Evolutionary conservation across 2,329 filamentous ascomycete genomes (phyloP), one percentile per base, ranked within the genome.

Genomic region (Corynespora cassiicola): DNA sequence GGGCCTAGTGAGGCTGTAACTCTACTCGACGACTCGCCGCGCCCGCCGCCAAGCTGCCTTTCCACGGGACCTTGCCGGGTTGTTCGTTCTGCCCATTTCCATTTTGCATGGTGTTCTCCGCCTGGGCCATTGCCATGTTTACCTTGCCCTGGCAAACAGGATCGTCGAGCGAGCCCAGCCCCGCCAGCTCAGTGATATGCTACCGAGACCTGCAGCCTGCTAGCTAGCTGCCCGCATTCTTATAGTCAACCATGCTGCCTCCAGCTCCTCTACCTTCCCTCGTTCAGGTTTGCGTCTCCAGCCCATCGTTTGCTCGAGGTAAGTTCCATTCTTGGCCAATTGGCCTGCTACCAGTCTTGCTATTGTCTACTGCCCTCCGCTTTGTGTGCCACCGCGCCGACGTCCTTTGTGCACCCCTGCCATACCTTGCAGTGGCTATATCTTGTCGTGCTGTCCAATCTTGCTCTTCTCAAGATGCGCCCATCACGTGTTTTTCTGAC

Each of bases 281-380:
- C 39, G 39, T 25, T 47, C 49, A 48, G 55, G 47, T 50, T 45
- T 39, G 49, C 48, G 46, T 44, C 36, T 43, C 40, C 52, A 55
- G 46, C 42, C 50, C 47, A 50, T 60, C 47, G 51, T 60, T 54
- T 41, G 49, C 43, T 37, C 42, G 49, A 65, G 62, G 63, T 65
- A 54, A 39, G 58, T 61, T 27, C 39, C 12, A 23, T 38, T 15
- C 35, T 4, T 21, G 4, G 25, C 9, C 20, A 6, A 7, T 20
- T 28, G 23, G 26, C 24, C 22, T 14, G 25, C 9, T 15, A 31
- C 12, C 14, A 19, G 17, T 7, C 16, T 23, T 31, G 14, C 24
- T 25, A 8, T 36, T 14, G 14, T 30, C 6, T 20, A 15, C 9
- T 32, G 20, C 25, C 7, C 17, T 7, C 24, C 24, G 12, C 28